Evolutionary conservation across 495 filamentous ascomycete genomes (phyloP).

Genomic region (Pseudotulostoma volvatum): DNA sequence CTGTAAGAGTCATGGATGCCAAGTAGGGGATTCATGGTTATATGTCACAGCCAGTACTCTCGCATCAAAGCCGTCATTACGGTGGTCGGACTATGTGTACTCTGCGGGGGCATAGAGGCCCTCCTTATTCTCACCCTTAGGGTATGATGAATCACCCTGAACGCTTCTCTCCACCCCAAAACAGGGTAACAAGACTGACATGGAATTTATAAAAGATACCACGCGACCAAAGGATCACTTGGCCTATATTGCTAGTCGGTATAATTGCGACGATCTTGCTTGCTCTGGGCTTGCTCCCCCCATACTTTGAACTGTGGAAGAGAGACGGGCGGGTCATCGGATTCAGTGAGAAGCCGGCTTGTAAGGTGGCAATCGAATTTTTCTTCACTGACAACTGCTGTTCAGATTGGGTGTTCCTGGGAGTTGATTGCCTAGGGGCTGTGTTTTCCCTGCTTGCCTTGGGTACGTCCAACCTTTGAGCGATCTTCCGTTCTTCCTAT

Average conservation of each 20-base stretch:
- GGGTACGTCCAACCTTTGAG: slow-evolving; percentile 20
- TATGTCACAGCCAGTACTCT: slow-evolving; percentile 30
- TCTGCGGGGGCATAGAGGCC: slow-evolving; percentile 43
- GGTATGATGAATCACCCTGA: slow-evolving; percentile 18
- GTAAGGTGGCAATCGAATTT: not conserved
- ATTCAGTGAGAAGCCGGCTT: slow-evolving; percentile 34
- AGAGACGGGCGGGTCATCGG: slow-evolving; percentile 51
- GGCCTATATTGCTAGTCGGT: slow-evolving; percentile 44
- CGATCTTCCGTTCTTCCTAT: not conserved
- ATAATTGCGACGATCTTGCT: slow-evolving; percentile 43
- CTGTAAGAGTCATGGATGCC: not conserved
- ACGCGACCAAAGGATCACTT: slow-evolving; percentile 36
- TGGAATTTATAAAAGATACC: slow-evolving; percentile 24
- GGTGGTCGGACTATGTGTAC: slow-evolving; percentile 20
- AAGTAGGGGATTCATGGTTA: not conserved
- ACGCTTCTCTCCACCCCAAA: not conserved
- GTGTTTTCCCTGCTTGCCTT: slow-evolving; percentile 62
- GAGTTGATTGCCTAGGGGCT: slow-evolving; percentile 54
- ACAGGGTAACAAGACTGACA: slow-evolving; percentile 3
- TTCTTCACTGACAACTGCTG: slow-evolving; percentile 1
- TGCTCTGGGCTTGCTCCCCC: slow-evolving; percentile 45
- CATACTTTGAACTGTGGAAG: slow-evolving; percentile 59
- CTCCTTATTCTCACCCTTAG: slow-evolving; percentile 46
- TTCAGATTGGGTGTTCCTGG: slow-evolving; percentile 44
- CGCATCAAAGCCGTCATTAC: slow-evolving; percentile 31